Conservation (phyloP, 106 monocot genomes). For the Dioscorea zingiberensis region DNA sequence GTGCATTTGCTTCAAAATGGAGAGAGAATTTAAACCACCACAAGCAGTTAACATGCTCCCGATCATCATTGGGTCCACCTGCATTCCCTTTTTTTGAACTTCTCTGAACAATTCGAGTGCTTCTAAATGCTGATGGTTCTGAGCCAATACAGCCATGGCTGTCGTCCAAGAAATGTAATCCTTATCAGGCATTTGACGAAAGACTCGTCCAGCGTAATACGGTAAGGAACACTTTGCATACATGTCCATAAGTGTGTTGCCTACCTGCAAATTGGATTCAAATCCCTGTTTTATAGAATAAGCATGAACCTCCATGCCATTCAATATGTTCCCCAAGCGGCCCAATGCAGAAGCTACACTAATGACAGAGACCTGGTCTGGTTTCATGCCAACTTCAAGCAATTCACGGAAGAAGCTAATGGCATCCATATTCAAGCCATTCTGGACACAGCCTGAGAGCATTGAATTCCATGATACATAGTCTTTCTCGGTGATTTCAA, state of each 20-base stretch:
- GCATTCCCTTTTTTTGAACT: constrained; percentile 27
- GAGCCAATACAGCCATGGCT: constrained; percentile 43
- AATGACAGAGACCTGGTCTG: constrained; percentile 66
- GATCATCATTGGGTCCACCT: constrained; percentile 58
- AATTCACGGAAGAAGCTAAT: constrained; percentile 43
- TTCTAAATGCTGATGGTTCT: constrained; percentile 24
- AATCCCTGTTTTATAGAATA: constrained; percentile 67
- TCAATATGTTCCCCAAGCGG: constrained; percentile 29
- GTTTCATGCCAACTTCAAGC: constrained; percentile 26
- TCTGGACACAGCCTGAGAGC: constrained; percentile 75
- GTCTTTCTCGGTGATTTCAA: constrained; percentile 51
- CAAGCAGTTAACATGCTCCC: constrained; percentile 49
- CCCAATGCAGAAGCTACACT: constrained; percentile 58
- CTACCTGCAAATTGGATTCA: constrained; percentile 56
- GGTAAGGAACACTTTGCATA: constrained; percentile 43
- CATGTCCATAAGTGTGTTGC: constrained; percentile 78
- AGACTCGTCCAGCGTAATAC: constrained; percentile 35
- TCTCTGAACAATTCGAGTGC: constrained; percentile 46
- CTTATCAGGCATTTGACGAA: constrained; percentile 37
- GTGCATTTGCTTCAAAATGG: constrained; percentile 53
- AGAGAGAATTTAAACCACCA: constrained; percentile 27
- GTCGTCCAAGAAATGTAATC: constrained; percentile 68
- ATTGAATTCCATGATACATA: constrained; percentile 89
- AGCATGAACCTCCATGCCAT: constrained; percentile 72
- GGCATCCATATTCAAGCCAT: constrained; percentile 37